phyloP scores from a whole-genome alignment of 2,329 filamentous ascomycete species.

The Pezicula rhizophila region DNA sequence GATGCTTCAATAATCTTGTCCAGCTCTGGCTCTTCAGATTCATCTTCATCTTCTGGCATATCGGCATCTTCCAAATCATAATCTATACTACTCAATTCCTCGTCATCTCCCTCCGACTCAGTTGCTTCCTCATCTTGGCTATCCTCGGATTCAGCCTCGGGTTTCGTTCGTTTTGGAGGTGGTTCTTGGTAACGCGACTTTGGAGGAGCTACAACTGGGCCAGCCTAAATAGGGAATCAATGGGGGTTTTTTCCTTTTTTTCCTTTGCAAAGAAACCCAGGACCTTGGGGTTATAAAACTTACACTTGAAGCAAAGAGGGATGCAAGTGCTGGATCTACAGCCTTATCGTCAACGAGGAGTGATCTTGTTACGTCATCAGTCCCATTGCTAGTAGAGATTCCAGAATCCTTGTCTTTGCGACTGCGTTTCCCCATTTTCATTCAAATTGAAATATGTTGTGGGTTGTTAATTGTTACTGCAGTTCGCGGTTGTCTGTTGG shows the following conservation, averaged over 20 bases:
- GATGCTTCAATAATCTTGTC: slow-evolving; percentile 40
- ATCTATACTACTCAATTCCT: slow-evolving; percentile 30
- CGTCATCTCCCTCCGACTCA: slow-evolving; percentile 24
- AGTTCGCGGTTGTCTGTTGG: background rate
- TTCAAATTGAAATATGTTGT: slow-evolving; percentile 1
- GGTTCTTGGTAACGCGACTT: slow-evolving; percentile 27
- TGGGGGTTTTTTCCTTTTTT: slow-evolving; percentile 2
- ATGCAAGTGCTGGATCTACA: slow-evolving; percentile 63
- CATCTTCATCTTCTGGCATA: slow-evolving; percentile 16
- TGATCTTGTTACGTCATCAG: slow-evolving; percentile 21
- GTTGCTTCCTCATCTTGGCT: slow-evolving; percentile 29
- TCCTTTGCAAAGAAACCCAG: slow-evolving; percentile 1
- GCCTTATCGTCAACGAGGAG: slow-evolving; percentile 36
- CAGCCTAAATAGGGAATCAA: slow-evolving; percentile 19
- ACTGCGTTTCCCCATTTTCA: slow-evolving; percentile 26
- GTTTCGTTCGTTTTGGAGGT: slow-evolving; percentile 24
- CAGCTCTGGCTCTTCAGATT: slow-evolving; percentile 29
- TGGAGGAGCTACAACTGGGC: slow-evolving; percentile 29
- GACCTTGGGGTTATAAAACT: slow-evolving; percentile 29
- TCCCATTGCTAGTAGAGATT: slow-evolving; percentile 12
- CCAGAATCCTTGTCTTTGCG: slow-evolving; percentile 17
- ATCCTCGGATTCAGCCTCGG: slow-evolving; percentile 15
- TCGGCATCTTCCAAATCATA: slow-evolving; percentile 29
- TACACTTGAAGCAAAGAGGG: slow-evolving; percentile 69
- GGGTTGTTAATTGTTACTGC: background rate